Conservation (phyloP, 169 alveolate genomes). For the Plasmodium knowlesi region DNA sequence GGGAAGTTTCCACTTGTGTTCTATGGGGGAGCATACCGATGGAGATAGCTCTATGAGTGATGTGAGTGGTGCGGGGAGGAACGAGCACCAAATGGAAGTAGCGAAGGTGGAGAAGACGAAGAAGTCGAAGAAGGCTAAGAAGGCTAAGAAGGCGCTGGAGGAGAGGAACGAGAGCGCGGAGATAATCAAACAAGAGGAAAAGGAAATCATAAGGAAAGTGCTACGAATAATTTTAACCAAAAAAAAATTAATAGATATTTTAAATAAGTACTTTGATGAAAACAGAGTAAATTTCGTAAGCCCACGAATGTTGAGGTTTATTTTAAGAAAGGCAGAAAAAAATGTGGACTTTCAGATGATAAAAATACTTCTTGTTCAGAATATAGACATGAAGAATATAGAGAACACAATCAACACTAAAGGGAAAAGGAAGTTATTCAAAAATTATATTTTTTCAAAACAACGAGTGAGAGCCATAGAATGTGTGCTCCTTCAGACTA, state of each 20-base stretch:
- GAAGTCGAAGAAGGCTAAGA: background rate
- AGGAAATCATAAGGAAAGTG: background rate
- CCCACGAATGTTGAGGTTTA: constrained; percentile 1
- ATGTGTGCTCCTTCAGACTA: background rate
- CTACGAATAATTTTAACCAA: constrained; percentile 23
- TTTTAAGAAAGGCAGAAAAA: constrained; percentile 19
- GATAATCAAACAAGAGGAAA: background rate
- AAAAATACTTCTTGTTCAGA: background rate
- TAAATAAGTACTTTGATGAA: background rate
- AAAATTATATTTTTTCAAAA: constrained; percentile 23
- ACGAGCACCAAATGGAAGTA: background rate
- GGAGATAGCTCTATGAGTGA: background rate
- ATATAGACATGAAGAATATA: constrained; percentile 27
- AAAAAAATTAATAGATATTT: constrained; percentile 16
- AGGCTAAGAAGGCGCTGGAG: background rate
- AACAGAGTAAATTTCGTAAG: background rate
- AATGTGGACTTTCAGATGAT: constrained; percentile 3
- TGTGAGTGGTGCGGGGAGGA: background rate
- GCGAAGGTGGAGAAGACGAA: background rate
- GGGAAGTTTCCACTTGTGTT: background rate
- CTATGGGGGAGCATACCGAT: background rate
- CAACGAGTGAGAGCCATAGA: constrained; percentile 3
- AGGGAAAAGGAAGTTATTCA: constrained; percentile 15
- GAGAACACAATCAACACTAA: constrained; percentile 6
- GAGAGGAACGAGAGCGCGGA: background rate